phyloP scores from a whole-genome alignment of 75 land plant species.

The Isoetes taiwanensis region DNA sequence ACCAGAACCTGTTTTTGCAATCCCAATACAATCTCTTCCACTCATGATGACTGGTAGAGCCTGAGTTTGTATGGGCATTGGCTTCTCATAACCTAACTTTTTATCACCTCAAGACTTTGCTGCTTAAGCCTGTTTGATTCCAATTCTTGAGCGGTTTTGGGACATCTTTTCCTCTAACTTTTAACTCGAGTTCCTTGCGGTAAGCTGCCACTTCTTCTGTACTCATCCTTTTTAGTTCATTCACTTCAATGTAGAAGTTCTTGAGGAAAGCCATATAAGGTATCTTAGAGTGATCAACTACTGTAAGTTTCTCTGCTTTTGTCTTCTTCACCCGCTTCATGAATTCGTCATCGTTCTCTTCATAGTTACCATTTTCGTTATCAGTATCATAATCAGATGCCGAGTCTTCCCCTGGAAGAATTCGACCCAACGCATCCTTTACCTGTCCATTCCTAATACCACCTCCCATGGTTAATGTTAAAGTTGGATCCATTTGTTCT shows the following conservation, averaged over 20 bases:
- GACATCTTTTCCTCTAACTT: slow-evolving; percentile 85
- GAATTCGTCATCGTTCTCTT: slow-evolving; percentile 90
- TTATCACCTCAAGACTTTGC: slow-evolving; percentile 60
- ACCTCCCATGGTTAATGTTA: slow-evolving; percentile 14
- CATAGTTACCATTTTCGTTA: slow-evolving; percentile 45
- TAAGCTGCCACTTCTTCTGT: slow-evolving; percentile 62
- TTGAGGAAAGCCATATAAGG: slow-evolving; percentile 68
- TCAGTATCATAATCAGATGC: slow-evolving; percentile 46
- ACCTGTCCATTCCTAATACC: slow-evolving; percentile 15
- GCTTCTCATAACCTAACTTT: slow-evolving; percentile 76
- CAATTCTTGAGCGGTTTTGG: slow-evolving; percentile 89
- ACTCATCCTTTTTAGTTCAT: slow-evolving; percentile 70
- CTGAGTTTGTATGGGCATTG: slow-evolving; percentile 95
- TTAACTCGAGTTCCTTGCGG: slow-evolving; percentile 79
- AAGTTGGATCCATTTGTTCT: slow-evolving; percentile 7
- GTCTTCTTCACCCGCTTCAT: slow-evolving; percentile 98
- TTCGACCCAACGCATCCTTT: slow-evolving; percentile 48
- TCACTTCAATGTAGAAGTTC: slow-evolving; percentile 82
- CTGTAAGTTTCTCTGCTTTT: slow-evolving; percentile 77
- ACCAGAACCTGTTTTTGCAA: slow-evolving; percentile 97
- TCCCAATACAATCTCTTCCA: slow-evolving; percentile 91
- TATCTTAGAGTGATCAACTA: slow-evolving; percentile 91
- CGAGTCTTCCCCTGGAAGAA: slow-evolving; percentile 71
- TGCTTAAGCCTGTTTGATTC: slow-evolving; percentile 82
- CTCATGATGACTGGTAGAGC: slow-evolving; percentile 91